Evolutionary conservation across 2,329 filamentous ascomycete species (phyloP).

Genomic region (Ampelomyces quisqualis): DNA sequence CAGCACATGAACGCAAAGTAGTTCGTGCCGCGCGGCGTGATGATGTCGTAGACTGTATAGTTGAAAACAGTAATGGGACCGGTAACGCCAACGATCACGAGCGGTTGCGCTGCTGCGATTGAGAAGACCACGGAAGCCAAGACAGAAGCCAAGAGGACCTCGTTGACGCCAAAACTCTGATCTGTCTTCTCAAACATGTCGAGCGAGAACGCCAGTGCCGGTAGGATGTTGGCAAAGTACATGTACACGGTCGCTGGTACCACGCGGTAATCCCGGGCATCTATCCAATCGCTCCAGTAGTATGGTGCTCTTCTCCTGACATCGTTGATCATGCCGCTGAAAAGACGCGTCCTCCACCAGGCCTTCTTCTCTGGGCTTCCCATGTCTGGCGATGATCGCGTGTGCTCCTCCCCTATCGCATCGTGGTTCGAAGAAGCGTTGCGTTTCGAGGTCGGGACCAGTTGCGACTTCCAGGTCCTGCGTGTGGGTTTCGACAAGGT

Average conservation of each 20-base stretch:
- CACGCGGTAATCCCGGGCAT: conserved; percentile 89
- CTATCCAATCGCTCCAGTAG: conserved; percentile 79
- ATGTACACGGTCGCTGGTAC: conserved; percentile 86
- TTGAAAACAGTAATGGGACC: conserved; percentile 94
- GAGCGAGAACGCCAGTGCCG: conserved; percentile 82
- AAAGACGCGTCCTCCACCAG: conserved; percentile 76
- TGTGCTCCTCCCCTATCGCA: conserved; percentile 17
- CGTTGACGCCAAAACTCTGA: conserved; percentile 85
- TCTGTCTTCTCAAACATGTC: conserved; percentile 91
- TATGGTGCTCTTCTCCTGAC: conserved; percentile 71
- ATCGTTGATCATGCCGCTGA: conserved; percentile 79
- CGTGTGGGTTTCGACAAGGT: too few species aligned
- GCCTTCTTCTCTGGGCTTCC: conserved; percentile 18
- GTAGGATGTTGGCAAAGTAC: conserved; percentile 92
- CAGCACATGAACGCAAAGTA: conserved; percentile 91
- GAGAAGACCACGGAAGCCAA: conserved; percentile 80
- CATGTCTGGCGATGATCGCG: conserved; percentile 17
- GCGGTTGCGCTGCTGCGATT: conserved; percentile 75
- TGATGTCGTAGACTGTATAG: conserved; percentile 90
- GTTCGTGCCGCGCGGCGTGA: conserved; percentile 71
- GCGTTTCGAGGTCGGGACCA: conserved; percentile 4
- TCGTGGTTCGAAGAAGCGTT: conserved; percentile 3
- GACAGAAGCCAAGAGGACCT: conserved; percentile 83
- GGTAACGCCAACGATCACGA: conserved; percentile 89
- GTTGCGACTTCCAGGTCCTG: conserved; percentile 23